Conservation (phyloP, 768 basidiomycete species). For the Hericium coralloides region DNA sequence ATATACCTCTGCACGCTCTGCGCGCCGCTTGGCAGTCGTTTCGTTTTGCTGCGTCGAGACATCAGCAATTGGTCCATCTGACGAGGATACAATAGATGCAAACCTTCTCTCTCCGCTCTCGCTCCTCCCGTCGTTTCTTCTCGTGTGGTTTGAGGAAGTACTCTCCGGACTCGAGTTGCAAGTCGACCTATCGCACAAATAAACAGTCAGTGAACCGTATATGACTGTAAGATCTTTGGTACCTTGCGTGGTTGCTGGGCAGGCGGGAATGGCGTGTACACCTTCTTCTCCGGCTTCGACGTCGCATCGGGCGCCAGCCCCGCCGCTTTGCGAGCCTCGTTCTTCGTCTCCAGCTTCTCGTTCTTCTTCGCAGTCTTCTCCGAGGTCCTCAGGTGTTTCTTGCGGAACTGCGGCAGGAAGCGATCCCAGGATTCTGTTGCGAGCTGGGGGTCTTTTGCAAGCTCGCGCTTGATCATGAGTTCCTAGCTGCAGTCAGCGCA, state of each 20-base stretch:
- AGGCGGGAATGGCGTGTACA: slow-evolving; percentile 98
- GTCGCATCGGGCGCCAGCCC: slow-evolving; percentile 39
- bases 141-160: slow-evolving; percentile 94
- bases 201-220: neutral
- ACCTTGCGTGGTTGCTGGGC: slow-evolving; percentile 90
- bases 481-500: slow-evolving; percentile 44
- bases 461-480: slow-evolving; percentile 95
- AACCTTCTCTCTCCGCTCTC: slow-evolving; percentile 71
- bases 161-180: slow-evolving; percentile 94
- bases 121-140: slow-evolving; percentile 68
- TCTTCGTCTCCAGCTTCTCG: slow-evolving; percentile 50
- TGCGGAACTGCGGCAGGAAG: slow-evolving; percentile 94
- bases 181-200: slow-evolving; percentile 52
- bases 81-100: neutral
- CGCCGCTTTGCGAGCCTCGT: slow-evolving; percentile 57
- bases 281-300: slow-evolving; percentile 66
- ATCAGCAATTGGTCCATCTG: slow-evolving; percentile 1
- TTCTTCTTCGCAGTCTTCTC: slow-evolving; percentile 93
- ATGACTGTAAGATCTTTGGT: slow-evolving; percentile 8
- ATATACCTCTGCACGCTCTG: slow-evolving; percentile 80
- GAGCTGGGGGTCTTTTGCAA: slow-evolving; percentile 96
- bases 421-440: slow-evolving; percentile 94
- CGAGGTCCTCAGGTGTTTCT: slow-evolving; percentile 84
- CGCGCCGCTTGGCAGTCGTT: slow-evolving; percentile 56
- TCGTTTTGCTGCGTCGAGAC: slow-evolving; percentile 60